Conservation (phyloP, 2,329 filamentous ascomycete genomes). For the Pyrenochaeta sp. region DNA sequence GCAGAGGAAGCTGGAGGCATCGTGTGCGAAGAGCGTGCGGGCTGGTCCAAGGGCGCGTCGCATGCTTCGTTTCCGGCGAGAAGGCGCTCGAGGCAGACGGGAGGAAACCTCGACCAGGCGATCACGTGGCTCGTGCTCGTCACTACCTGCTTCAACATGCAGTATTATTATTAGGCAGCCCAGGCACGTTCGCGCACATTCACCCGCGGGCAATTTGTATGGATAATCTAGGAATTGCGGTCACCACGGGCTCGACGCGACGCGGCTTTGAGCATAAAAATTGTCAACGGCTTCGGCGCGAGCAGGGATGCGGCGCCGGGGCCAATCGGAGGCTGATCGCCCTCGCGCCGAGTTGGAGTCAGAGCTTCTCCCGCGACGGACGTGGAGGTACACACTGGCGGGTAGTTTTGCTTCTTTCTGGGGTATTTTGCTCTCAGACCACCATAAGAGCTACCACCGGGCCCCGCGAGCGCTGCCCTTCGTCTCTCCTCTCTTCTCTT, state of each 20-base stretch:
- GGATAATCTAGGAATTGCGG: too few relatives aligned
- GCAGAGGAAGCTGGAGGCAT: constrained; percentile 39
- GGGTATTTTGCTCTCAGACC: constrained; percentile 37
- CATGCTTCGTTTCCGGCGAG: constrained; percentile 32
- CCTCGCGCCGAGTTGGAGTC: constrained; percentile 21
- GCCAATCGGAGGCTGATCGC: constrained; percentile 25
- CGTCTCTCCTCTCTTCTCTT: constrained; percentile 11
- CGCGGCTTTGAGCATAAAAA: constrained; percentile 24
- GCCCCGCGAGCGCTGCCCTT: constrained; percentile 10
- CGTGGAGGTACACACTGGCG: constrained; percentile 15
- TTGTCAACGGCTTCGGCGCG: constrained; percentile 20
- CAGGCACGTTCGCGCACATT: too few relatives aligned
- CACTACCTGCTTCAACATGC: too few relatives aligned
- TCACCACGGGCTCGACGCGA: constrained; percentile 12
- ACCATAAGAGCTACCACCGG: constrained; percentile 20
- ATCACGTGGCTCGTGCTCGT: too few relatives aligned
- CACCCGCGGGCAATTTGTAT: too few relatives aligned
- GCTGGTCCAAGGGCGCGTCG: constrained; percentile 39
- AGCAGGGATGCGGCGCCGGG: constrained; percentile 15
- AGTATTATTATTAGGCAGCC: too few relatives aligned
- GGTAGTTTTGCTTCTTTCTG: constrained; percentile 28
- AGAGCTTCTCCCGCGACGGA: constrained; percentile 24
- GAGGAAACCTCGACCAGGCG: too few relatives aligned
- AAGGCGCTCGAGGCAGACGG: too few relatives aligned
- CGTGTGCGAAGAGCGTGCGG: constrained; percentile 33